Base-by-base conservation (phyloP, 129 eudicot species). In the Dittrichia graveolens region DNA sequence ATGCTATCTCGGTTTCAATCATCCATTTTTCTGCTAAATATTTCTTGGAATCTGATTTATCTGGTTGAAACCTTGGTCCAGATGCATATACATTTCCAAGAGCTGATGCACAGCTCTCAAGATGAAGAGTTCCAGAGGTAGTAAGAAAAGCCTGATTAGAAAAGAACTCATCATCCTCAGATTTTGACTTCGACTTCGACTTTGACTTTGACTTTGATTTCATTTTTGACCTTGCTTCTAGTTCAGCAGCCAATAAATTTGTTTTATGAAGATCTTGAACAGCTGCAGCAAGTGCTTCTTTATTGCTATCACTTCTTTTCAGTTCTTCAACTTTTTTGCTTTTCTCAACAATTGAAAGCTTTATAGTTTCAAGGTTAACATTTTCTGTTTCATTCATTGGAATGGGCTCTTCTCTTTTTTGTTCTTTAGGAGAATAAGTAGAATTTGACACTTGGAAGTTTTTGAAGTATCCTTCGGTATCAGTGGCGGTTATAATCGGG, bases 51-150 rank as follows among this genome's bases (percentile, higher is more conserved):
- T 90, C 93, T 0, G 79, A 57, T 73, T 44, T 84, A 55, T 84
- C 85, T 39, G 89, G 93, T 12, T 37, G 75, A 64, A 94, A 94
- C 58, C 96, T 81, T 1, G 98, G 98, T 5, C 98, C 98, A 35
- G 86, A 90, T 16, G 96, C 75, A 79, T 88, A 94, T 15, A 94
- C 98, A 81, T 90, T 88, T 56, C 98, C 97, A 19, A 94, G 89
- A 19, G 95, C 92, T 45, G 91, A 85, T 1, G 98, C 98, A 58
- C 83, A 88, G 64, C 98, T 90, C 79, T 88, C 96, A 49, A 94
- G 87, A 86, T 94, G 98, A 75, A 86, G 88, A 38, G 85, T 85
- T 0, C 98, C 98, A 2, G 91, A 76, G 14, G 59, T 86, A 0
- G 91, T 88, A 10, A 88, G 73, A 75, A 70, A 90, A 15, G 97